Evolutionary conservation across 306 rosid genomes (phyloP), one percentile per base, ranked within the genome.

Genomic region (Pterocarpus macrocarpus): DNA sequence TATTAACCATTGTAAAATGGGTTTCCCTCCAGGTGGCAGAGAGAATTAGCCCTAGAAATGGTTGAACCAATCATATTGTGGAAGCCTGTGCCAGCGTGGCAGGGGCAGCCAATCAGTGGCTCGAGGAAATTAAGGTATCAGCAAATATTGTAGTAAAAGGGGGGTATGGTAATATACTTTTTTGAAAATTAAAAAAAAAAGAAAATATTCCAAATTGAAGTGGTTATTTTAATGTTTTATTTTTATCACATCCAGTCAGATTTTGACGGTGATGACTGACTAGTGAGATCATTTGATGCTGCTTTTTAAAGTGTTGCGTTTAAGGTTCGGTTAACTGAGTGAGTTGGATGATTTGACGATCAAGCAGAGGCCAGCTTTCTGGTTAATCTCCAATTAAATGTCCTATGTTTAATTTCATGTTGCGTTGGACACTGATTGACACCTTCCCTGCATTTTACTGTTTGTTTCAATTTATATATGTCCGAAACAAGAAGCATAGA

Each of bases 101-200:
- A 79, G 82, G 59, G 76, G 63, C 55, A 89, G 65, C 99, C 97
- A 95, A 90, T 95, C 92, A 90, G 81, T 82, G 62, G 79, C 92
- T 95, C 97, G 97, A 90, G 80, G 92, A 89, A 79, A 87, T 93
- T 95, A 95, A 95, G 99, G 99, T 86, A 86, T 93, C 92, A 84
- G 83, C 52, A 12, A 75, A 69, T 10, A 22, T 11, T n/a, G 34
- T 22, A 35, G 56, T 34, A 3, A 49, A 79, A 55, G 38, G 1
- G 43, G 13, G 30, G 73, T 35, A 44, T 5, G 28, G 28, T 22
- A 22, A 22, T 22, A 22, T 22, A 22, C 28, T 22, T 22, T 22
- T 22, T 22, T 22, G 28, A 22, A 44, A 44, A 8, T 47, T 1
- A 47, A 47, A 47, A 12, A 47, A 2, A 22, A 22, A 22, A 22